These are phyloP conservation scores for Beauveria medogensis DNA, from an alignment of 2,329 filamentous ascomycete genomes.

Conservation along the genomic window DNA sequence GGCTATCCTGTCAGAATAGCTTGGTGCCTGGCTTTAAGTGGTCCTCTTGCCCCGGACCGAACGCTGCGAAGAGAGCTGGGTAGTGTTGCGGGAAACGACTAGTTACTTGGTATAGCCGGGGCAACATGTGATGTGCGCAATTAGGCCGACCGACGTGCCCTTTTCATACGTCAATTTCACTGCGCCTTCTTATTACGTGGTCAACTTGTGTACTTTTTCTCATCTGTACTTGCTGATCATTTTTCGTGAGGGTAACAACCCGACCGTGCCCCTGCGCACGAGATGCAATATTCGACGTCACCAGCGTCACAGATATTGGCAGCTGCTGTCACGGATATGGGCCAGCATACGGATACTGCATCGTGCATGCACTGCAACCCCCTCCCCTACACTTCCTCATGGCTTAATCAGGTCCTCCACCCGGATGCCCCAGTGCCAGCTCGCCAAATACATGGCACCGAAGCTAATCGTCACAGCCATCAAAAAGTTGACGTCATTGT, in stretches of 20 bases:
- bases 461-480: constrained; percentile 82
- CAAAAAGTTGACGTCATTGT: constrained; percentile 89
- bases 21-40: constrained; percentile 1
- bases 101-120: not conserved
- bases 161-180: not conserved
- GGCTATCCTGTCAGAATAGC: not conserved
- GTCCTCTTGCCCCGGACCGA: not conserved
- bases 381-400: not conserved
- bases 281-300: not conserved
- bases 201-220: not conserved
- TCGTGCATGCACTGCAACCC: not conserved
- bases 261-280: not conserved
- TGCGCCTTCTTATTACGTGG: not conserved
- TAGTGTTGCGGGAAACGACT: not conserved
- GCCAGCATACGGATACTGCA: not conserved
- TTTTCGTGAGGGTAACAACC: not conserved
- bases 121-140: not conserved
- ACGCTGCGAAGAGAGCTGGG: too few relatives aligned
- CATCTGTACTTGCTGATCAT: not conserved
- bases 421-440: constrained; percentile 53
- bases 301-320: not conserved
- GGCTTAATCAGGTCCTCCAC: constrained; percentile 30
- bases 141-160: not conserved
- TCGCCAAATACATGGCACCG: constrained; percentile 60
- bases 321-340: not conserved